phyloP scores from a whole-genome alignment of 345 rosid species.

The Cardamine resedifolia region DNA sequence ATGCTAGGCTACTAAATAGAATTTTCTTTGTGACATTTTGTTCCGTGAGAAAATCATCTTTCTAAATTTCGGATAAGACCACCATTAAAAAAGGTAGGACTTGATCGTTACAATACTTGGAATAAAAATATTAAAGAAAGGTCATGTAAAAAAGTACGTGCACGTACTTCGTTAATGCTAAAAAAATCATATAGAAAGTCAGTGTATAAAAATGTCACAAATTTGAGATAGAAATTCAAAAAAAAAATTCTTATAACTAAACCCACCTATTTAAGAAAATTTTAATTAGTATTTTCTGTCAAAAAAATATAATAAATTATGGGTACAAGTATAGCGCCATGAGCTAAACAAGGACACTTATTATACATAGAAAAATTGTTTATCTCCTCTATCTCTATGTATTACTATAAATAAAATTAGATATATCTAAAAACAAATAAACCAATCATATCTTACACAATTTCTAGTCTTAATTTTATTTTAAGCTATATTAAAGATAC shows the following conservation, averaged over 20 bases:
- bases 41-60: conserved; percentile 17
- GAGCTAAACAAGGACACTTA: too few relatives aligned
- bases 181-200: not conserved
- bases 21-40: conserved; percentile 14
- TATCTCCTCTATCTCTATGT: not conserved
- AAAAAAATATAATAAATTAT: not conserved
- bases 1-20: conserved; percentile 10
- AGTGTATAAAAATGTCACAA: not conserved
- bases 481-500: not conserved
- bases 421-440: not conserved
- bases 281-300: too few relatives aligned
- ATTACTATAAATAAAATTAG: not conserved
- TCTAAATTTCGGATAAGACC: conserved; percentile 16
- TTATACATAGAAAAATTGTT: too few relatives aligned
- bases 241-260: too few relatives aligned
- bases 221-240: not conserved
- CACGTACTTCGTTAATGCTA: not conserved
- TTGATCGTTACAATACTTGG: not conserved
- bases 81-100: not conserved
- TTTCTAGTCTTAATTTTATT: too few relatives aligned
- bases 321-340: too few relatives aligned
- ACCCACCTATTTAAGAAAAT: not conserved
- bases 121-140: not conserved
- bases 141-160: not conserved
- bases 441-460: not conserved